Evolutionary conservation across 1,284 basidiomycete genomes (phyloP), one percentile per base, ranked within the genome.

Genomic region (Apiotrichum sp.): DNA sequence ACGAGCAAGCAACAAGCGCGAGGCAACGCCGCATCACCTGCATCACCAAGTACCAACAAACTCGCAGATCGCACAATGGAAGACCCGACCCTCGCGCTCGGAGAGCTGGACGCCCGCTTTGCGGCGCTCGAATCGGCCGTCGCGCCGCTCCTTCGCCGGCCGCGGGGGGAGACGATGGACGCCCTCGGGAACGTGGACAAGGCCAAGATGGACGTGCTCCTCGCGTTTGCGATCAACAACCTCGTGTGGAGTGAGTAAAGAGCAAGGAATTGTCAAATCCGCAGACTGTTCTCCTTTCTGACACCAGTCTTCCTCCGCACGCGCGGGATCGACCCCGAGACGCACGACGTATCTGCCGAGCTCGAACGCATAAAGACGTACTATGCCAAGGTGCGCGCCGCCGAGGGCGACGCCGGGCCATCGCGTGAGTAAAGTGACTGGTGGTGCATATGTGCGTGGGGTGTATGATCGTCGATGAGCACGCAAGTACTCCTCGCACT

Each of bases 261-360:
- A 22, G 22, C 22, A 22, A 22, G 22, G 22, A 22, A 22, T 22
- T 67, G 22, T 11, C 3, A 8, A 16, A 41, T 22, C 22, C 22
- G 22, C 22, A 22, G 22, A 22, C 22, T 22, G 22, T 22, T 22
- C 22, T 6, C 44, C 11, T 32, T 43, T 6, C 45, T 47, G 14
- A 47, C 14, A 11, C 9, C 53, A 76, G 74, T 75, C 33, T 76
- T 74, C 49, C 63, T 76, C 47, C 68, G 69, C 51, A 62, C 67
- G 22, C 68, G 69, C 40, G 74, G 74, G 1, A 50, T 73, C 38
- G 65, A 75, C 48, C 72, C 74, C 13, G 66, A 63, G 5, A 57
- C 47, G 9, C 74, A 76, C 61, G 68, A 68, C 7, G 74, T 76
- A 13, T 45, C 64, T 1, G 39, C 53, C 4, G 74, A 76, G 55